Base-by-base conservation (phyloP, 148 eudicot genomes). In the Persicaria tinctoria region DNA sequence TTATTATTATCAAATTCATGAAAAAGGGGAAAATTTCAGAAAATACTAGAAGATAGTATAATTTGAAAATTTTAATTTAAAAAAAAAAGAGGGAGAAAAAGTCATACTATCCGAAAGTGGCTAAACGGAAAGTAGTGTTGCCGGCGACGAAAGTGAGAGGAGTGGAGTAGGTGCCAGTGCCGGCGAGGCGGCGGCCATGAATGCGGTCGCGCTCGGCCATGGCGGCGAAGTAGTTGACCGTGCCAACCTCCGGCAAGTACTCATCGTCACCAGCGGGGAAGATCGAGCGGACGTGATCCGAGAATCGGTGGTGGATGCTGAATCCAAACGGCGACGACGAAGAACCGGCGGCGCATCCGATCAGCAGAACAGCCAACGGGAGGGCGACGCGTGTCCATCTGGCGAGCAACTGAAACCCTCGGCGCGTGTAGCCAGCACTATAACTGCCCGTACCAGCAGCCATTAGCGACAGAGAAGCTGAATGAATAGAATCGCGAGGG, bases 161-260 rank as follows among this genome's bases (percentile, higher is more conserved):
- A 2, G 83, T 3, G 8, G 78, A 48, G 12, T 38, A 6, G 77
- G 9, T 6, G 57, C 17, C 23, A 54, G 82, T 16, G 68, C 62
- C 78, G 47, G 86, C 87, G 50, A 87, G 83, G 32, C 82, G 81
- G 13, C 97, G 89, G 51, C 92, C 88, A 27, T 83, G 86, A 66
- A 88, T 57, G 56, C 71, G 86, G 72, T 95, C 98, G 9, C 97
- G 90, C 78, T 89, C 88, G 56, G 87, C 87, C 96, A 92, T 84
- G 55, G 89, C 90, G 41, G 86, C 51, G 74, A 77, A 92, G 78
- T 87, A 92, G 2, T 82, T 84, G 70, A 76, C 18, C 4, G 85
- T 84, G 2, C 90, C 97, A 71, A 76, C 85, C 76, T 87, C 89
- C 46, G 98, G 98, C 84, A 90, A 76, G 13, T 17, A 48, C 74